phyloP scores from a whole-genome alignment of 768 basidiomycete species.

The Termitomyces bulborhizus region DNA sequence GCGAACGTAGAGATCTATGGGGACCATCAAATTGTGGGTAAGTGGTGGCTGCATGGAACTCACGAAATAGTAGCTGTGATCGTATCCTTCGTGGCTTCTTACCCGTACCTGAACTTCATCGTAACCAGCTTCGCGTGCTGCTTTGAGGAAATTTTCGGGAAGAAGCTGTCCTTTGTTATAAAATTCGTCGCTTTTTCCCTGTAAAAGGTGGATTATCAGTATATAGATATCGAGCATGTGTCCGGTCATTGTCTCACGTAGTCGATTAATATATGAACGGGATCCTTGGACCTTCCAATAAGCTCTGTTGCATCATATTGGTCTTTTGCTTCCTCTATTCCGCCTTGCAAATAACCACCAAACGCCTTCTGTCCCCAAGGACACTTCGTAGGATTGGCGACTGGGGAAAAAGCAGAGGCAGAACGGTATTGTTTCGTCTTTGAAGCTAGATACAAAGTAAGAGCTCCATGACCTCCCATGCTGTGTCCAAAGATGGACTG shows the following conservation, averaged over 20 bases:
- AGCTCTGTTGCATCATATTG: conserved; percentile 85
- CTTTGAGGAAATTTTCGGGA: conserved; percentile 83
- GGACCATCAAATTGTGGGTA: not conserved
- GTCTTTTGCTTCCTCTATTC: conserved; percentile 65
- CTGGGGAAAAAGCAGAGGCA: conserved; percentile 83
- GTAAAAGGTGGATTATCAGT: not conserved
- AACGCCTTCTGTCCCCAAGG: conserved; percentile 96
- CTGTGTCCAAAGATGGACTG: conserved; percentile 94
- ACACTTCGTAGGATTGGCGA: conserved; percentile 78
- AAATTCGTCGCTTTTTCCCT: conserved; percentile 82
- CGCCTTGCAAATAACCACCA: conserved; percentile 72
- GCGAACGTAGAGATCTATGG: conserved; percentile 83
- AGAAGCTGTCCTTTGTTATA: conserved; percentile 82
- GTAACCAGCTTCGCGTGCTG: conserved; percentile 67
- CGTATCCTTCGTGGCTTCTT: conserved; percentile 76
- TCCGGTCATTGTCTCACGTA: conserved; percentile 45
- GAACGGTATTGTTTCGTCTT: conserved; percentile 70
- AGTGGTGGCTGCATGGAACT: conserved; percentile 10
- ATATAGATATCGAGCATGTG: not conserved
- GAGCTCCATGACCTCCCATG: conserved; percentile 96
- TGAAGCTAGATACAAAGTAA: conserved; percentile 83
- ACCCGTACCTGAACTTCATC: conserved; percentile 74
- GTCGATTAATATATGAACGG: conserved; percentile 80
- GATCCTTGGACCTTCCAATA: conserved; percentile 52
- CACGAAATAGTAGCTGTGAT: conserved; percentile 87